Base-by-base conservation (phyloP, 2,329 filamentous ascomycete species). In the Rasamsonia emersonii region DNA sequence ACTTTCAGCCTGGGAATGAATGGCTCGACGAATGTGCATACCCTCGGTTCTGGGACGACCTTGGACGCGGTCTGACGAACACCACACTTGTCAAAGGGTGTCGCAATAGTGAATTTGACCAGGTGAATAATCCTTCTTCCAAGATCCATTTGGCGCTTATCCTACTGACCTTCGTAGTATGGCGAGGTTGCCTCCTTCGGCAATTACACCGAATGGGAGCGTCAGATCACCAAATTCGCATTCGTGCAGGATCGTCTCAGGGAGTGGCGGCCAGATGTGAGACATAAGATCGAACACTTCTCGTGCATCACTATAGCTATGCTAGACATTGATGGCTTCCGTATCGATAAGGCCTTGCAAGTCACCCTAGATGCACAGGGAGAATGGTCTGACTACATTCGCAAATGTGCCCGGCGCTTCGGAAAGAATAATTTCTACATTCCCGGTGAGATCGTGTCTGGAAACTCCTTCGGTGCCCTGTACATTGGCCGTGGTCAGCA, bases 161-260 rank as follows among this genome's bases (percentile, higher is more conserved):
- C 5, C 15, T 18, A 18, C 35, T 37, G 27, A 37, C 24, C 17
- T 28, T 18, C 13, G 27, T 18, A 71, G 51, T 76, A 70, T 41
- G 73, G 73, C 31, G 72, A 77, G 40, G 68, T 67, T 17, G 67
- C 70, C 42, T 70, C 71, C 30, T 74, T 75, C 39, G 73, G 72
- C 35, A 63, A 70, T 6, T 74, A 68, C 40, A 63, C 68, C 0
- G 70, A 75, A 43, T 76, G 69, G 68, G 59, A 73, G 43, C 68
- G 70, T 39, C 71, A 77, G 47, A 58, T 77, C 13, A 64, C 70
- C 24, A 77, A 77, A 43, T 77, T 77, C 51, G 71, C 71, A 29
- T 71, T 66, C 24, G 73, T 77, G 1, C 74, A 78, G 50, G 74
- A 78, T 52, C 71, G 74, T 40, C 60, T 78, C 3, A 64, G 74